Evolutionary conservation across 305 asterid genomes (phyloP), one percentile per base, ranked within the genome.

Genomic region (Fraxinus albicans): DNA sequence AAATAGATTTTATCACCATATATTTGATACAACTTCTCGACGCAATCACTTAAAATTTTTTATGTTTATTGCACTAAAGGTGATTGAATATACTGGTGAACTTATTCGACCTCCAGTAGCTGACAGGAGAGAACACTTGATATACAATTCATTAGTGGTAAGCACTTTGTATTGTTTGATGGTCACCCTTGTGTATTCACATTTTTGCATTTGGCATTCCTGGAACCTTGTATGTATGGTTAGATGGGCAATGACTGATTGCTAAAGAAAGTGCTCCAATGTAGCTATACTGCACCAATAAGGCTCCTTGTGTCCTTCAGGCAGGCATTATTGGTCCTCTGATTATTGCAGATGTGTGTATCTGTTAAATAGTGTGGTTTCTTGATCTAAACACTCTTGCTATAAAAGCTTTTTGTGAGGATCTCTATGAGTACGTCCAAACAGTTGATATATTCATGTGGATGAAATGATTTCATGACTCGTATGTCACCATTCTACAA

Each of bases 101-200:
- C 90, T 93, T 81, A 97, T 96, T 84, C 93, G 98, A 82, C 93
- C 98, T 84, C 86, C 96, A 79, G 92, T 96, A 53, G 98, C 98
- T 82, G 99, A 96, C 91, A 91, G 94, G 87, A 95, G 99, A 85
- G 99, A 96, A 81, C 98, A 92, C 84, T 82, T 90, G 84, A 91
- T 91, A 80, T 96, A 96, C 88, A 93, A 96, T 89, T 93, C 96
- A 79, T 88, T 96, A 89, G 98, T 96, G 96, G 99, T 96, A 88
- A 86, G 96, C 81, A 42, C 86, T 58, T 58, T 58, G 69, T 58
- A 58, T 58, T 58, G 69, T 58, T 58, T 58, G 29, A 19, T 58
- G 29, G 69, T 19, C 69, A 81, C 36, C 33, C 76, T 23, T 50
- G 29, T 58, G 80, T 75, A 36, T 76, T 47, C 58, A 74, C 53